Evolutionary conservation across 179 eudicot genomes (phyloP).

Genomic region (Beta lomatogona): DNA sequence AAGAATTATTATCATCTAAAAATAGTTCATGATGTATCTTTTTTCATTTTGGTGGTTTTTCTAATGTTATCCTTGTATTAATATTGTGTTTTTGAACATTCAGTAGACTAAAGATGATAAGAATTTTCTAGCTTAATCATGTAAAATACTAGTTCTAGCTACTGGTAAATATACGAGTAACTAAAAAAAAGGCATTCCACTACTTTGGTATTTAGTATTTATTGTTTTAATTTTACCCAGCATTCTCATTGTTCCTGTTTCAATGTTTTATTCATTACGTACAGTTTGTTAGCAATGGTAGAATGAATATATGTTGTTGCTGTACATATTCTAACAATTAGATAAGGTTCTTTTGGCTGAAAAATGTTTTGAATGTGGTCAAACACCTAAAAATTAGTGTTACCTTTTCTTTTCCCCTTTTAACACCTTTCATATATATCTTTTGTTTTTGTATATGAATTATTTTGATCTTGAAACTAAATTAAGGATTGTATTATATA

Average conservation of each 20-base stretch:
- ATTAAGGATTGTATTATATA: background rate
- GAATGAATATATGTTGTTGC: background rate
- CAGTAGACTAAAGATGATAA: background rate
- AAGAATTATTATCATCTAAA: background rate
- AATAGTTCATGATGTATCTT: background rate
- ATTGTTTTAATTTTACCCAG: no score
- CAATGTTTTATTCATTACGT: background rate
- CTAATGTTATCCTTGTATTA: conserved; percentile 5
- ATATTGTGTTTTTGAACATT: background rate
- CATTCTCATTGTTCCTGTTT: no score
- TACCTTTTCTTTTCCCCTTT: conserved; percentile 13
- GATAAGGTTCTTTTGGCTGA: conserved; percentile 4
- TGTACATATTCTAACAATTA: background rate
- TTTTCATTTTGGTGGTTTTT: background rate
- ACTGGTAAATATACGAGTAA: conserved; percentile 18
- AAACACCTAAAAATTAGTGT: conserved; percentile 1
- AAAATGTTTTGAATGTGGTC: background rate
- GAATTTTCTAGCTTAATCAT: background rate
- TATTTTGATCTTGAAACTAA: background rate
- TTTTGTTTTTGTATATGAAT: background rate
- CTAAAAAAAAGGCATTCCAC: conserved; percentile 3
- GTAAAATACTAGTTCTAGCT: conserved; percentile 14
- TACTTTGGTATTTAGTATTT: background rate
- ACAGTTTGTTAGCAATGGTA: background rate
- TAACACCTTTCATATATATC: background rate